These are phyloP conservation scores for Aspergillus clavatus DNA, from an alignment of 2,329 filamentous ascomycete species.

Conservation along the genomic window DNA sequence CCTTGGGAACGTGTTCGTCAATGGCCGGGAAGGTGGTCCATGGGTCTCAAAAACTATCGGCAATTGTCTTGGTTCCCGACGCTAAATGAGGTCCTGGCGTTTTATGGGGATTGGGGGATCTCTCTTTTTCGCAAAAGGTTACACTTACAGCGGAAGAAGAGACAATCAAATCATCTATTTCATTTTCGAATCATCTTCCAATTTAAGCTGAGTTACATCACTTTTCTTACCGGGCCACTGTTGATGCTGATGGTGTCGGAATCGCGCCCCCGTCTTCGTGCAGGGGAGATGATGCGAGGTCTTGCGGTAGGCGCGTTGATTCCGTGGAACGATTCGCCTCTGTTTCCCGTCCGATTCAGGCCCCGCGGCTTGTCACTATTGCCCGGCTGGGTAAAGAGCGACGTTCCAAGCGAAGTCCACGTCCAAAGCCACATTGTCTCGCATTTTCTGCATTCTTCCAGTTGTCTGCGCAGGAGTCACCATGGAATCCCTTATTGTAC, in stretches of 20 bases:
- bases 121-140: not conserved
- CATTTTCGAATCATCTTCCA: not conserved
- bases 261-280: not conserved
- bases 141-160: not conserved
- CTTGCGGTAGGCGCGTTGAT: not conserved
- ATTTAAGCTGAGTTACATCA: not conserved
- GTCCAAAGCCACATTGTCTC: not conserved
- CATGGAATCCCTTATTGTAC: too few relatives aligned
- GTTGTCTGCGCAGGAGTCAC: too few relatives aligned
- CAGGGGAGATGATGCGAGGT: constrained; percentile 3
- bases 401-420: not conserved
- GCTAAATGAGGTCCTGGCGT: not conserved
- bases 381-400: constrained; percentile 9
- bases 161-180: not conserved
- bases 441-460: not conserved
- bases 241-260: not conserved
- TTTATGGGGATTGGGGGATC: too few relatives aligned
- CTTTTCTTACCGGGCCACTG: not conserved
- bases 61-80: not conserved
- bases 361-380: not conserved
- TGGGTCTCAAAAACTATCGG: not conserved
- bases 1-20: constrained; percentile 1
- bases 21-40: constrained; percentile 1
- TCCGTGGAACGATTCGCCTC: not conserved
- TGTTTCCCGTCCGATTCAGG: not conserved